Percentiles rank a stretch among this genome's conserved stretches.
Evolutionary conservation across 129 eudicot species (phyloP).

Genomic region (Solidago caesia): DNA sequence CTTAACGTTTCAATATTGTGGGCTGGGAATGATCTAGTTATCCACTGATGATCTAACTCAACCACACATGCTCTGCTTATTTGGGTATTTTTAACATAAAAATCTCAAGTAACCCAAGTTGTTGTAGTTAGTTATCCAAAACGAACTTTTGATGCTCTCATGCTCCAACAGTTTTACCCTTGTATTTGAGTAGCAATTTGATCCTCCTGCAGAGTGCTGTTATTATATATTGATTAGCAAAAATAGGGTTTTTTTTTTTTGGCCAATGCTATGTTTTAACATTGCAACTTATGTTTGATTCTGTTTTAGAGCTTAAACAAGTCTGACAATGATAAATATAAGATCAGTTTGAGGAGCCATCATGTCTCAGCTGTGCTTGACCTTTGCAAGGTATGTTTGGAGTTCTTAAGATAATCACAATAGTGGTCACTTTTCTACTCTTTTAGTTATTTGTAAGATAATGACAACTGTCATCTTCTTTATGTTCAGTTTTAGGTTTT

Average conservation of each 20-base stretch:
- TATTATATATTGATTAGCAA: neutral
- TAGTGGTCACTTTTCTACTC: neutral
- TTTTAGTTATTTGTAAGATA: neutral
- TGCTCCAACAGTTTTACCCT: neutral
- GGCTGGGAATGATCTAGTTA: no score
- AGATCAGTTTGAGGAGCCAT: conserved; percentile 66
- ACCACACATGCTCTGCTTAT: neutral
- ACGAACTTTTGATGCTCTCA: neutral
- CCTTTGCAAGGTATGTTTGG: conserved; percentile 64
- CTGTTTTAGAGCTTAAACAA: conserved; percentile 61
- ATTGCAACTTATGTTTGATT: conserved; percentile 15
- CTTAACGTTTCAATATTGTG: neutral
- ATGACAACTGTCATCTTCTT: neutral
- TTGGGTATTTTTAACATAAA: neutral
- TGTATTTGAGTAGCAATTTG: conserved; percentile 12
- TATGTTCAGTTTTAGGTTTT: neutral
- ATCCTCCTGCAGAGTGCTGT: conserved; percentile 10
- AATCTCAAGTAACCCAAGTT: neutral
- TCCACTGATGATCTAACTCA: neutral
- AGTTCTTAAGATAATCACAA: conserved; percentile 10
- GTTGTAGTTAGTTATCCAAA: neutral
- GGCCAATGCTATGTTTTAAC: neutral
- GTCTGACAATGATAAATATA: conserved; percentile 60
- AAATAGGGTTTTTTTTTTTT: neutral
- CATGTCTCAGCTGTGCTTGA: conserved; percentile 82